Evolutionary conservation across 305 asterid species (phyloP).

Genomic region (Lippia alba): DNA sequence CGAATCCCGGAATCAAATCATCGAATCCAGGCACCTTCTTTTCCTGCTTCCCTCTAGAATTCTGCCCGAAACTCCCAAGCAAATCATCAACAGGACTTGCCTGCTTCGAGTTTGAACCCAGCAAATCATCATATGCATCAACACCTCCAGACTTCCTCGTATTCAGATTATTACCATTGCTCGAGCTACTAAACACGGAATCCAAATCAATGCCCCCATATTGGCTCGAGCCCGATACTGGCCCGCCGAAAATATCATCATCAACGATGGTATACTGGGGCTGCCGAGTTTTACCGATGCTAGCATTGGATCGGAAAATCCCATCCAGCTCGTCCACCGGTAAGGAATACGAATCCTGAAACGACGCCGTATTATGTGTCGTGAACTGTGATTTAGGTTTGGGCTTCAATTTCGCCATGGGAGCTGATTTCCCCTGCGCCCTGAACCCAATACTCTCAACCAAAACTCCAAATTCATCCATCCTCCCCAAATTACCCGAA

Average conservation of each 20-base stretch:
- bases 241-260: conserved; percentile 66
- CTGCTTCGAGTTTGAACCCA: conserved; percentile 44
- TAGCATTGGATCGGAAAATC: conserved; percentile 53
- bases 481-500: conserved; percentile 17
- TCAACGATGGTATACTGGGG: conserved; percentile 39
- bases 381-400: conserved; percentile 53
- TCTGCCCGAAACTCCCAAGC: conserved; percentile 52
- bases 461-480: conserved; percentile 85
- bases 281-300: conserved; percentile 33
- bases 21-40: conserved; percentile 46
- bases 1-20: conserved; percentile 64
- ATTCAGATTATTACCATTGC: conserved; percentile 18
- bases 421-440: conserved; percentile 68
- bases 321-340: conserved; percentile 81
- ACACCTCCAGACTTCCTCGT: conserved; percentile 35
- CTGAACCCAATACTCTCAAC: conserved; percentile 85
- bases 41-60: conserved; percentile 37
- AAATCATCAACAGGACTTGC: conserved; percentile 41
- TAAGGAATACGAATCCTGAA: conserved; percentile 49
- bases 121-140: conserved; percentile 45
- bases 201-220: conserved; percentile 59
- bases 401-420: conserved; percentile 66
- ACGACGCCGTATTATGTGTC: conserved; percentile 39
- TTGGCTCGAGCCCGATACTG: conserved; percentile 40
- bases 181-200: conserved; percentile 48